These are phyloP conservation scores for Lactuca saligna DNA, from an alignment of 129 eudicot species.

Conservation along the genomic window DNA sequence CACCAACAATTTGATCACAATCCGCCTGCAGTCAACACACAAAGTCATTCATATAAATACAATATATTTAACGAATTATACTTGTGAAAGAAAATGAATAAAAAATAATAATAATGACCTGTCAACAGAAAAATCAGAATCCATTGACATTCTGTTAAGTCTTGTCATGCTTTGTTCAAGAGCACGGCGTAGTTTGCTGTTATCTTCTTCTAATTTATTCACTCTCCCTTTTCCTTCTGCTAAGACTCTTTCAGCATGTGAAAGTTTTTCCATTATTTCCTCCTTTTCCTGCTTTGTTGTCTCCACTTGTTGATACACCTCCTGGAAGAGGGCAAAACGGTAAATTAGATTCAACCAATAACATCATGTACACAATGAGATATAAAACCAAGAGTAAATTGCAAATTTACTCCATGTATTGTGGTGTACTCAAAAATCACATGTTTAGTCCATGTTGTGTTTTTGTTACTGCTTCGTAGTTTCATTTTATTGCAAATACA, in stretches of 20 bases:
- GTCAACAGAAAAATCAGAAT: conserved; percentile 92
- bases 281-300: conserved; percentile 64
- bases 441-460: too few relatives aligned
- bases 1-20: conserved; percentile 94
- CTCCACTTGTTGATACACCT: conserved; percentile 62
- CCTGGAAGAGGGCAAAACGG: too few relatives aligned
- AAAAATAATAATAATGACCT: conserved; percentile 44
- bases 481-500: too few relatives aligned
- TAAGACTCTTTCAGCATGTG: conserved; percentile 58
- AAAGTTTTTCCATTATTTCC: conserved; percentile 51
- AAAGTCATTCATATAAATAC: neutral
- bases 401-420: too few relatives aligned
- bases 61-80: neutral
- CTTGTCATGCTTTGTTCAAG: conserved; percentile 98
- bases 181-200: conserved; percentile 86
- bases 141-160: conserved; percentile 97
- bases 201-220: conserved; percentile 89
- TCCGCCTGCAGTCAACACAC: conserved; percentile 71
- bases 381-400: too few relatives aligned
- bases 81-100: neutral
- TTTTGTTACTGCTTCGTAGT: too few relatives aligned
- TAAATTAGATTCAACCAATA: conserved; percentile 17
- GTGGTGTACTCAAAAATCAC: too few relatives aligned
- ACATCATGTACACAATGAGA: neutral
- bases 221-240: conserved; percentile 75